Evolutionary conservation across 2,329 filamentous ascomycete species (phyloP), one percentile per base, ranked within the genome.

Genomic region (Claviceps quebecensis): DNA sequence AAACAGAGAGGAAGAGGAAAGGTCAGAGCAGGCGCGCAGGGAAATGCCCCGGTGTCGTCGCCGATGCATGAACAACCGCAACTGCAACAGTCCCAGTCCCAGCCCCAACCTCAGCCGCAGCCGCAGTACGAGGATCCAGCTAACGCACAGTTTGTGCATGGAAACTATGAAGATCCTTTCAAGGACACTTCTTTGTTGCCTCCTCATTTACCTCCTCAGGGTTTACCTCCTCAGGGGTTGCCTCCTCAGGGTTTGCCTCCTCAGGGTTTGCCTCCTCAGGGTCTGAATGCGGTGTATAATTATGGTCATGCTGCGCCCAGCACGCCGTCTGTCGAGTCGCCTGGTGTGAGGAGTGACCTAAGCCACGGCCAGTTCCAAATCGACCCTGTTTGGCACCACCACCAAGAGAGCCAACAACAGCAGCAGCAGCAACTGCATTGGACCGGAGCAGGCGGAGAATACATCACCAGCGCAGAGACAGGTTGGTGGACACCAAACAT

Each of bases 321-420:
- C 50, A 67, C 69, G 37, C 68, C 69, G 38, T 68, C 69, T 14
- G 59, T 67, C 45, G 65, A 65, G 53, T 72, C 70, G 1, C 69
- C 69, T 9, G 59, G 62, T 8, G 55, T 69, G 51, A 65, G 64
- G 57, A 56, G 58, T 49, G 62, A 65, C 50, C 57, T 59, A 29
- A 56, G 55, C 8, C 59, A 57, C 47, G 66, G 63, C 49, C 59
- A 60, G 19, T 54, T 53, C n/a, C 54, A 50, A 17, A 53, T 53
- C 45, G 56, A 52, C 49, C 56, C 51, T 48, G 55, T 50, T 44
- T 53, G 54, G 50, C 51, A 53, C 48, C 57, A 54, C 52, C 49
- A 49, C 50, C 57, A 57, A 49, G 60, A 63, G 56, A 57, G 52
- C 55, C 53, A 56, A 48, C 62, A 55, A 38, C 56, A 63, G 56